phyloP scores from a whole-genome alignment of 495 filamentous ascomycete species.

The Viridothelium virens region DNA sequence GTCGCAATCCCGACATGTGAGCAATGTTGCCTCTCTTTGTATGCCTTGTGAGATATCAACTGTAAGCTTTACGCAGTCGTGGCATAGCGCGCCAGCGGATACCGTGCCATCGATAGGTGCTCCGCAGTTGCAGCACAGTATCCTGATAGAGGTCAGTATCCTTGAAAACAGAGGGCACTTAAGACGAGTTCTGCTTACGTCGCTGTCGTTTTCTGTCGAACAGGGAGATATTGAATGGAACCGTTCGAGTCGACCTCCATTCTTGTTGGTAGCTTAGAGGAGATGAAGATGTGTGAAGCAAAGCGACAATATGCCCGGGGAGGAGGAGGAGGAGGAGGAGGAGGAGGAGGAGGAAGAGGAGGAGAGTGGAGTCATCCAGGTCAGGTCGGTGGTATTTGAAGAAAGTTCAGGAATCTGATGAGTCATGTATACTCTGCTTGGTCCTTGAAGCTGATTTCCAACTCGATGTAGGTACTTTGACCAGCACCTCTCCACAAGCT shows the following conservation, averaged over 20 bases:
- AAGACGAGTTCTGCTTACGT: slow-evolving; percentile 15
- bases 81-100: slow-evolving; percentile 79
- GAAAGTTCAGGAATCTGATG: too few relatives aligned
- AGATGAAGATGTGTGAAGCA: too few relatives aligned
- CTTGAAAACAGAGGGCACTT: slow-evolving; percentile 14
- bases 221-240: slow-evolving; percentile 42
- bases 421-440: too few relatives aligned
- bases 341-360: too few relatives aligned
- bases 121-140: slow-evolving; percentile 92
- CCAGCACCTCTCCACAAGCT: background rate
- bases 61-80: slow-evolving; percentile 86
- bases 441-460: too few relatives aligned
- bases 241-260: slow-evolving; percentile 66
- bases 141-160: slow-evolving; percentile 42
- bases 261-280: too few relatives aligned
- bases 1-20: slow-evolving; percentile 85
- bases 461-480: too few relatives aligned
- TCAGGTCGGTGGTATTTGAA: too few relatives aligned
- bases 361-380: too few relatives aligned
- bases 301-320: too few relatives aligned
- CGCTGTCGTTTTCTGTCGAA: slow-evolving; percentile 52
- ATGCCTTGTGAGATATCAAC: slow-evolving; percentile 92
- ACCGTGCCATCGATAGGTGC: slow-evolving; percentile 86
- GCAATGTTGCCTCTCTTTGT: slow-evolving; percentile 72
- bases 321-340: too few relatives aligned